phyloP scores from a whole-genome alignment of 116 monocot genomes.

The Zostera marina region DNA sequence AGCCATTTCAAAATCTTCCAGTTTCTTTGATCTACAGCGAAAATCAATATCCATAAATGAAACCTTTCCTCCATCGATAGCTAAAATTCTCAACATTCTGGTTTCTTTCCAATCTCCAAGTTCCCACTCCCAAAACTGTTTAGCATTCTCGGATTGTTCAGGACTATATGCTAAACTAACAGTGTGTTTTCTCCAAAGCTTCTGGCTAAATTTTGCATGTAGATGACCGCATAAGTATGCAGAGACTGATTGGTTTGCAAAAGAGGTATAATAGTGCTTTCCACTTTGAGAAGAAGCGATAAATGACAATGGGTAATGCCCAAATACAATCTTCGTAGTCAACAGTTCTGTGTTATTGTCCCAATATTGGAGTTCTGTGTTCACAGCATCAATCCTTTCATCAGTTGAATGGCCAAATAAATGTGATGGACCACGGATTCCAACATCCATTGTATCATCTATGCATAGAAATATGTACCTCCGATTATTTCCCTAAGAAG shows the following conservation, averaged over 20 bases:
- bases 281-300: slow-evolving; percentile 48
- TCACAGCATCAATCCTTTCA: slow-evolving; percentile 27
- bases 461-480: slow-evolving; percentile 56
- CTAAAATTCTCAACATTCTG: slow-evolving; percentile 53
- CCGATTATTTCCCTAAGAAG: slow-evolving; percentile 49
- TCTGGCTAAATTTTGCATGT: slow-evolving; percentile 48
- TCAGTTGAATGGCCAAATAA: slow-evolving; percentile 83
- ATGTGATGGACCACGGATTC: slow-evolving; percentile 72
- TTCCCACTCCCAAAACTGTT: slow-evolving; percentile 88
- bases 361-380: slow-evolving; percentile 40
- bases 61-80: slow-evolving; percentile 53
- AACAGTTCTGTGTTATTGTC: slow-evolving; percentile 11
- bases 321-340: slow-evolving; percentile 55
- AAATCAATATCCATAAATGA: slow-evolving; percentile 56
- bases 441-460: slow-evolving; percentile 60
- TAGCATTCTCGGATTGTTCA: slow-evolving; percentile 4
- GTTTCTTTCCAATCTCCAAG: slow-evolving; percentile 83
- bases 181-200: slow-evolving; percentile 52
- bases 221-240: slow-evolving; percentile 81
- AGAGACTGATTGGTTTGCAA: slow-evolving; percentile 45
- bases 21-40: neutral
- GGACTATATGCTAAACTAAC: slow-evolving; percentile 9
- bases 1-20: slow-evolving; percentile 25
- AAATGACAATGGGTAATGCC: slow-evolving; percentile 85
- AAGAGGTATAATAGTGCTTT: slow-evolving; percentile 35